Conservation (phyloP, 164 flowering plant species). For the Brasenia schreberi region DNA sequence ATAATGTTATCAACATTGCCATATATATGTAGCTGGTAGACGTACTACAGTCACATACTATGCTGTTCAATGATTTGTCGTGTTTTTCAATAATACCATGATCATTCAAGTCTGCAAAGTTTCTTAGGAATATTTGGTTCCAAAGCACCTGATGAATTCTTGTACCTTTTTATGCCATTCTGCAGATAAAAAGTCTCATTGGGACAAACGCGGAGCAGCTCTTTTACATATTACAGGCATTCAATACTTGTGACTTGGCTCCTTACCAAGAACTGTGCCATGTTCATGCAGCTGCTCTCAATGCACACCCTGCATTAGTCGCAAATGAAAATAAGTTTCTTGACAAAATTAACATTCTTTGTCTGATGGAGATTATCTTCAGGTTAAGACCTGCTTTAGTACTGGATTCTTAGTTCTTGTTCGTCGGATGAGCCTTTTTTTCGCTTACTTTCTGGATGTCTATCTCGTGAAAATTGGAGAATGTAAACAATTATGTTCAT, state of each 20-base stretch:
- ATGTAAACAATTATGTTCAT: slow-evolving; percentile 1
- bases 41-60: too few relatives aligned
- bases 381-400: slow-evolving; percentile 26
- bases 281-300: slow-evolving; percentile 72
- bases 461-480: background rate
- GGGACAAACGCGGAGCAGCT: slow-evolving; percentile 92
- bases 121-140: too few relatives aligned
- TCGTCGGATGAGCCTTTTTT: background rate
- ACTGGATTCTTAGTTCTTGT: background rate
- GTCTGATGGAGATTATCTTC: slow-evolving; percentile 95
- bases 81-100: too few relatives aligned
- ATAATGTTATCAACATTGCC: too few relatives aligned
- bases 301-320: slow-evolving; percentile 81
- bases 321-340: slow-evolving; percentile 75
- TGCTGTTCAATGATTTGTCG: too few relatives aligned
- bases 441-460: background rate
- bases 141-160: background rate
- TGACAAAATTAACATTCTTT: slow-evolving; percentile 87
- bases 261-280: slow-evolving; percentile 82
- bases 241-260: slow-evolving; percentile 78
- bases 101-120: background rate
- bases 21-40: too few relatives aligned
- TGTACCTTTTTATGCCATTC: background rate
- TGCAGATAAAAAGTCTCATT: slow-evolving; percentile 66
- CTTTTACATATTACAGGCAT: slow-evolving; percentile 75